Conservation (phyloP, 1,284 basidiomycete species). For the Malassezia caprae region DNA sequence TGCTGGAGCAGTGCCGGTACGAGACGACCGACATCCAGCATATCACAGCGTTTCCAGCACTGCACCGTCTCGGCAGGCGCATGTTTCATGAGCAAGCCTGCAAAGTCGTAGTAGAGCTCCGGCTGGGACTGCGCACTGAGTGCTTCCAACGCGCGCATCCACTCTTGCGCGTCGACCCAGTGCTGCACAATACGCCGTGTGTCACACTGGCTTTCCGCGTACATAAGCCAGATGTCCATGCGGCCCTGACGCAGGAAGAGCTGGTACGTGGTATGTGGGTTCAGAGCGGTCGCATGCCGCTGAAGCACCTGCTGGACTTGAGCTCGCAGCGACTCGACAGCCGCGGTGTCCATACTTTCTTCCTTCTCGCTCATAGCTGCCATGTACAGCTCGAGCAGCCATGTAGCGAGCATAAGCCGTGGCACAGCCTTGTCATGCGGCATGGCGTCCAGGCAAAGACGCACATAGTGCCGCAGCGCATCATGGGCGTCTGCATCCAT, state of each 20-base stretch:
- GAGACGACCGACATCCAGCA: slow-evolving; percentile 70
- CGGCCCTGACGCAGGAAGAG: slow-evolving; percentile 86
- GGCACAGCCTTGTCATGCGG: slow-evolving; percentile 64
- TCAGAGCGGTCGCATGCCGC: slow-evolving; percentile 61
- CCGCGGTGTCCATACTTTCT: slow-evolving; percentile 65
- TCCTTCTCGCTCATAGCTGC: slow-evolving; percentile 93
- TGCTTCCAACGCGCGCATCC: slow-evolving; percentile 77
- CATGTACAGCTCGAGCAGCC: slow-evolving; percentile 95
- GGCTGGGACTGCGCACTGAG: slow-evolving; percentile 64
- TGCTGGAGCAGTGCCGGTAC: slow-evolving; percentile 79
- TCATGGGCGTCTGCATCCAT: slow-evolving; percentile 84
- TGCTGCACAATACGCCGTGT: slow-evolving; percentile 77
- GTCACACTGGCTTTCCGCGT: slow-evolving; percentile 72
- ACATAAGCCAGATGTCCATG: slow-evolving; percentile 82
- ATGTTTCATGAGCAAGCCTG: slow-evolving; percentile 73
- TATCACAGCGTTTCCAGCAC: slow-evolving; percentile 65
- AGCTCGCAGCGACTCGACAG: slow-evolving; percentile 75
- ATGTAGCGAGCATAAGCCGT: slow-evolving; percentile 94
- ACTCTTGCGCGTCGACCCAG: slow-evolving; percentile 82
- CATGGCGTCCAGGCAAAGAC: slow-evolving; percentile 72
- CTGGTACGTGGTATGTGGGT: slow-evolving; percentile 75
- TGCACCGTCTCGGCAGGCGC: slow-evolving; percentile 80
- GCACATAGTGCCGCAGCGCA: slow-evolving; percentile 78
- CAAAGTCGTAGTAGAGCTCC: slow-evolving; percentile 89
- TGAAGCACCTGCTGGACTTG: slow-evolving; percentile 64